Percentiles rank a stretch among this genome's conserved stretches.
These are phyloP conservation scores for Ustilago nuda DNA, from an alignment of 1,284 basidiomycete genomes.

Conservation along the genomic window DNA sequence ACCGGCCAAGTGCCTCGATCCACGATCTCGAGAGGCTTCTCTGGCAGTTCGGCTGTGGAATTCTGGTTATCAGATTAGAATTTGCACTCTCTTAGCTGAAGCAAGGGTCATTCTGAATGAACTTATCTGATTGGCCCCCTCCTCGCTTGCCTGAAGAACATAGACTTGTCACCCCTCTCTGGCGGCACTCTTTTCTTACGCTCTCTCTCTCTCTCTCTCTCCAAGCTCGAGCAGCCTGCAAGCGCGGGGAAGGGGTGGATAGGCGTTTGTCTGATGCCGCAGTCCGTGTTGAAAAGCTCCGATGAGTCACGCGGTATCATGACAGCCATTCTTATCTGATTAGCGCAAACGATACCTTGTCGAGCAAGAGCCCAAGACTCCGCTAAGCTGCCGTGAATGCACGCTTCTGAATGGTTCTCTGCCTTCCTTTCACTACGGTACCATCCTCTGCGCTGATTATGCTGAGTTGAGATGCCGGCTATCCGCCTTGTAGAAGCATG, in stretches of 20 bases:
- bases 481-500: too few species aligned
- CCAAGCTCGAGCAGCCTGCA: not conserved
- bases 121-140: slow-evolving; percentile 24
- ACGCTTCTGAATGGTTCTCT: slow-evolving; percentile 12
- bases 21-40: not conserved
- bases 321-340: slow-evolving; percentile 22
- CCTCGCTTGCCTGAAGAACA: not conserved
- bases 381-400: not conserved
- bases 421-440: not conserved
- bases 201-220: not conserved
- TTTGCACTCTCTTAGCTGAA: not conserved
- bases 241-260: not conserved
- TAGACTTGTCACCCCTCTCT: slow-evolving; percentile 1
- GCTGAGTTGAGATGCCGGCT: not conserved
- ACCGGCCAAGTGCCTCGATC: slow-evolving; percentile 19
- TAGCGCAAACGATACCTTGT: slow-evolving; percentile 2
- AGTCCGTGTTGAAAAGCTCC: slow-evolving; percentile 5
- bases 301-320: slow-evolving; percentile 13
- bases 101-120: not conserved
- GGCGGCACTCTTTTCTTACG: not conserved
- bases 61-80: slow-evolving; percentile 35
- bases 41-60: not conserved
- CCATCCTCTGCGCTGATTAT: not conserved
- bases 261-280: slow-evolving; percentile 6
- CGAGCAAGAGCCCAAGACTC: slow-evolving; percentile 1